Percentiles rank a stretch among this genome's conserved stretches.
Evolutionary conservation across 129 eudicot species (phyloP).

Genomic region (Erigeron canadensis): DNA sequence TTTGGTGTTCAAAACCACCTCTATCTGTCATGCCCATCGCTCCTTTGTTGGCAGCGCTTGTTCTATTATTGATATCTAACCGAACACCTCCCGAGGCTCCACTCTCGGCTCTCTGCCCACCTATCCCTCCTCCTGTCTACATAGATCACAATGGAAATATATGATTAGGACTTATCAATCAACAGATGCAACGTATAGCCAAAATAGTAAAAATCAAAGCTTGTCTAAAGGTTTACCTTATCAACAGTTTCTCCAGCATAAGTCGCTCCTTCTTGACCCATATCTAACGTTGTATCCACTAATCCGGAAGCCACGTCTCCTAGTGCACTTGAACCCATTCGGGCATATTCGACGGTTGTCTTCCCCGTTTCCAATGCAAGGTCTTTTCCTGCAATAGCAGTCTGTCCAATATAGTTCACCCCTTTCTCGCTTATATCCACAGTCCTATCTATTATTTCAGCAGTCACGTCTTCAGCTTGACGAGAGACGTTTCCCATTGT

Average conservation of each 20-base stretch:
- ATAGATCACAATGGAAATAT: not conserved
- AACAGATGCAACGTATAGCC: no score
- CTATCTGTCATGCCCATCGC: not conserved
- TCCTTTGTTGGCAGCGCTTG: not conserved
- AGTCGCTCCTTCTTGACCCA: conserved; percentile 4
- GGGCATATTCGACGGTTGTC: conserved; percentile 44
- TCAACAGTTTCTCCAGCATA: conserved; percentile 38
- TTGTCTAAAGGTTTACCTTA: conserved; percentile 20
- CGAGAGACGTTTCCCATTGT: not conserved
- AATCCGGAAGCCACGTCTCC: conserved; percentile 11
- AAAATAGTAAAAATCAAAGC: no score
- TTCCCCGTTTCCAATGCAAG: conserved; percentile 44
- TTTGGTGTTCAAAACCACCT: not conserved
- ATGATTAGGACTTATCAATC: not conserved
- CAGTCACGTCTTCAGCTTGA: not conserved
- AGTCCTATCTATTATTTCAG: not conserved
- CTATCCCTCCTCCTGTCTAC: not conserved
- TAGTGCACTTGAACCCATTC: conserved; percentile 28
- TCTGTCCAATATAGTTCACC: conserved; percentile 8
- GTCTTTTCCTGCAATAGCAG: conserved; percentile 46
- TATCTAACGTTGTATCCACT: not conserved
- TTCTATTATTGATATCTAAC: not conserved
- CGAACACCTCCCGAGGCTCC: not conserved
- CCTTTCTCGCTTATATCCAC: not conserved
- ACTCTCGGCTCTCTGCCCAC: not conserved